Conservation (phyloP, 2,329 filamentous ascomycete species). For the Fusarium phyllophilum region DNA sequence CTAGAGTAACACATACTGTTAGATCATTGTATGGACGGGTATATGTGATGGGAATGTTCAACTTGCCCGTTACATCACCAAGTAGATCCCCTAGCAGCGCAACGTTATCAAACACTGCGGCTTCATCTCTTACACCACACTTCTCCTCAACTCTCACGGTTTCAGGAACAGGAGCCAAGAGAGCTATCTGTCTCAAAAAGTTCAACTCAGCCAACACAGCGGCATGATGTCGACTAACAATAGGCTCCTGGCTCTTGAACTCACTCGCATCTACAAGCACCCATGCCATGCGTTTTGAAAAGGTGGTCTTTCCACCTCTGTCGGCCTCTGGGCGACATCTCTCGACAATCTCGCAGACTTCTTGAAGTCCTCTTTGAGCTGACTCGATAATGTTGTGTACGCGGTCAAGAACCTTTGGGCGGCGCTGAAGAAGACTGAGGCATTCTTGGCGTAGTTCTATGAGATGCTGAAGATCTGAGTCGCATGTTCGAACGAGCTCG, state of each 20-base stretch:
- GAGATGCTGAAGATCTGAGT: constrained; percentile 47
- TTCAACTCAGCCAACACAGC: constrained; percentile 45
- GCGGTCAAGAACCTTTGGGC: constrained; percentile 41
- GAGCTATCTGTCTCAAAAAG: constrained; percentile 39
- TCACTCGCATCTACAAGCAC: constrained; percentile 37
- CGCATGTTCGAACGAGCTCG: constrained; percentile 48
- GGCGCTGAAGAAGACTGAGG: constrained; percentile 38
- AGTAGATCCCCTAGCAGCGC: constrained; percentile 33
- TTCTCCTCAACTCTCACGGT: background rate
- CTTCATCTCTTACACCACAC: background rate
- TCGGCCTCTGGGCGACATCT: constrained; percentile 42
- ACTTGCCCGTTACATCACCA: constrained; percentile 12
- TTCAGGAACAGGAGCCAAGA: constrained; percentile 21
- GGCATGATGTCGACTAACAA: constrained; percentile 44
- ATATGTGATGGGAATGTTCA: too few species aligned
- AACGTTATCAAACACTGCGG: constrained; percentile 27
- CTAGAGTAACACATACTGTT: background rate
- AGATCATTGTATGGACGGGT: background rate
- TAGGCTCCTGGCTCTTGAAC: constrained; percentile 42
- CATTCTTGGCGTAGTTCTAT: constrained; percentile 46
- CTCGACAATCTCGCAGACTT: constrained; percentile 46
- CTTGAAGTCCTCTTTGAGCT: constrained; percentile 41
- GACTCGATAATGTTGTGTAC: constrained; percentile 45
- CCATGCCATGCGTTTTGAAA: constrained; percentile 41
- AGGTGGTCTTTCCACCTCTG: constrained; percentile 20